Percentiles rank a stretch among this genome's conserved stretches.
These are phyloP conservation scores for Nicotiana sylvestris DNA, from an alignment of 257 asterid genomes.

Conservation along the genomic window DNA sequence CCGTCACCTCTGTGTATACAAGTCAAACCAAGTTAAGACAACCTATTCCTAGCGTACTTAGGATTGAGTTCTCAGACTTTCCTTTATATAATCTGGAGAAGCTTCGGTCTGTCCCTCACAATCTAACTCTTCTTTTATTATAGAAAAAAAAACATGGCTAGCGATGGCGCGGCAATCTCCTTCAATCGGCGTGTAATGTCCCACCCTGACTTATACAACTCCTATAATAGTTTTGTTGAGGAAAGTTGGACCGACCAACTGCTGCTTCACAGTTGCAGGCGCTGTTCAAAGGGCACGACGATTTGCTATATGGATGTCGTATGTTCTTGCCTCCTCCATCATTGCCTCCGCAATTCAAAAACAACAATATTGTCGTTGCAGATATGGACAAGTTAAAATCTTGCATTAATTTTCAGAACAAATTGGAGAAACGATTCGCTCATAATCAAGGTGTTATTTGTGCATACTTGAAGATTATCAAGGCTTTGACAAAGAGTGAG, in stretches of 20 bases:
- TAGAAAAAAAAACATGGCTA: not conserved
- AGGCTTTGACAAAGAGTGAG: not conserved
- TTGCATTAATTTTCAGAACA: not conserved
- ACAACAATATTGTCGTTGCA: not conserved
- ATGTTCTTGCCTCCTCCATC: not conserved
- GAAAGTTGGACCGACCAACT: not conserved
- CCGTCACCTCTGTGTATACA: too few species aligned
- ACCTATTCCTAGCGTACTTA: too few species aligned
- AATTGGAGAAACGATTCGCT: not conserved
- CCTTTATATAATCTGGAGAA: too few species aligned
- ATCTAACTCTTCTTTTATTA: too few species aligned
- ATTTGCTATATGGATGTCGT: not conserved
- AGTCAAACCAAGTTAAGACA: too few species aligned
- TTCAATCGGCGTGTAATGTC: not conserved
- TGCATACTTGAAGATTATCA: not conserved
- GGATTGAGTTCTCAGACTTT: too few species aligned
- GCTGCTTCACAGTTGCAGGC: not conserved
- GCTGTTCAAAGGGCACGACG: not conserved
- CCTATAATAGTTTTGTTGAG: not conserved
- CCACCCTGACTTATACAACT: not conserved
- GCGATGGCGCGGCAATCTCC: not conserved
- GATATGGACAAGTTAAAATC: not conserved
- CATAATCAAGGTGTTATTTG: not conserved
- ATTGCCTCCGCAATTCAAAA: not conserved
- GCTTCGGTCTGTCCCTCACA: too few species aligned